phyloP scores from a whole-genome alignment of 305 asterid genomes.

The Fraxinus platypoda region DNA sequence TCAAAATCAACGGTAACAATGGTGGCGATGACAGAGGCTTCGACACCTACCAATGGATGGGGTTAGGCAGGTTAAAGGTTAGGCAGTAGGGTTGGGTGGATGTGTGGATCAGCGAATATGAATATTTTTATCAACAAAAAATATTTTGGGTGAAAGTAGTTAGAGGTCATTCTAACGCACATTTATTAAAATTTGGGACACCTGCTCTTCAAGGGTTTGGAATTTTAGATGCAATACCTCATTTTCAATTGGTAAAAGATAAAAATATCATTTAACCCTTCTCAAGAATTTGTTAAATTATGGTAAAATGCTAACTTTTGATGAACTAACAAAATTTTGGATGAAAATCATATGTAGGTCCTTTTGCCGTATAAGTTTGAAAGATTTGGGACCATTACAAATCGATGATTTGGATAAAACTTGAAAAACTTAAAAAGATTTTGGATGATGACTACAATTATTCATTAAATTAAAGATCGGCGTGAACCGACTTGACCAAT shows the following conservation, averaged over 20 bases:
- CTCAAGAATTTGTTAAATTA: neutral
- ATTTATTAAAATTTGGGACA: neutral
- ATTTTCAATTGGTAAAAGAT: no score
- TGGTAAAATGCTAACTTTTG: neutral
- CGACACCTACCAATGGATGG: neutral
- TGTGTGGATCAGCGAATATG: neutral
- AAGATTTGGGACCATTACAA: no score
- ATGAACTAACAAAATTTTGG: neutral
- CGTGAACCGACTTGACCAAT: neutral
- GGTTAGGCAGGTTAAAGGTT: neutral
- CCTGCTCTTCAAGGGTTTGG: neutral
- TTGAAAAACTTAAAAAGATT: no score
- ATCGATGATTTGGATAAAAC: no score
- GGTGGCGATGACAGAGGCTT: no score
- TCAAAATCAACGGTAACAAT: no score
- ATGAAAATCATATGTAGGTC: neutral
- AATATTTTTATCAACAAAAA: neutral
- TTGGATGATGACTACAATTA: neutral
- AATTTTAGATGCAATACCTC: neutral
- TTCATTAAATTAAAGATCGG: no score
- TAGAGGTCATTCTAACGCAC: neutral
- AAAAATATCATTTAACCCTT: no score
- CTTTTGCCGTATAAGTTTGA: no score
- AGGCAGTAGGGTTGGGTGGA: neutral
- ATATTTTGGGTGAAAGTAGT: neutral